Conservation (phyloP, 139 green algal species). For the Chara braunii region DNA sequence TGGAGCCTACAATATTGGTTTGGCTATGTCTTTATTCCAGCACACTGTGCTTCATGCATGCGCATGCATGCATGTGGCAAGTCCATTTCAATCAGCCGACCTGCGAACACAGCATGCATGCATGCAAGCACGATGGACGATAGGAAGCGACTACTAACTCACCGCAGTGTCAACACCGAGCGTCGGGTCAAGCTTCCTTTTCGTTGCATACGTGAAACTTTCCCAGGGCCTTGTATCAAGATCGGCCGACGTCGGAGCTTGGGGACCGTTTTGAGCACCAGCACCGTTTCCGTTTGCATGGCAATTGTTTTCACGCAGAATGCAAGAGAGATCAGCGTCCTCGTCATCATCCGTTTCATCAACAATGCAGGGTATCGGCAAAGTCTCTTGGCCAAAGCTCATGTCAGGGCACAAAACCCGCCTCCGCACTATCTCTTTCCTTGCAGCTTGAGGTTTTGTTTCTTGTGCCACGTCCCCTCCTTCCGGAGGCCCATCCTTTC, state of each 20-base stretch:
- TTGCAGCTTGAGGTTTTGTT: too few relatives aligned
- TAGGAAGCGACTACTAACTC: neutral
- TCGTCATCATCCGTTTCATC: constrained; percentile 12
- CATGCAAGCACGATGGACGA: neutral
- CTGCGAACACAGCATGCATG: neutral
- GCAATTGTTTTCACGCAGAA: too few relatives aligned
- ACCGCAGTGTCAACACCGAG: constrained; percentile 6
- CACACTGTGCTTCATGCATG: too few relatives aligned
- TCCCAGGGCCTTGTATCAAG: constrained; percentile 3
- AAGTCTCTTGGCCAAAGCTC: constrained; percentile 6
- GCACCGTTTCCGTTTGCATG: neutral
- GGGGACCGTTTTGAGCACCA: neutral
- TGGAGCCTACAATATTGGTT: neutral
- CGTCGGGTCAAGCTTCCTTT: constrained; percentile 3
- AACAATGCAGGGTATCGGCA: constrained; percentile 28
- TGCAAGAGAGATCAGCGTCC: too few relatives aligned
- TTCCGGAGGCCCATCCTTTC: too few relatives aligned
- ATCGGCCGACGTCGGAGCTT: neutral
- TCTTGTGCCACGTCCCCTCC: too few relatives aligned
- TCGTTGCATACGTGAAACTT: constrained; percentile 18
- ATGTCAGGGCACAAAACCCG: constrained; percentile 16
- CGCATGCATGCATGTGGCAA: too few relatives aligned
- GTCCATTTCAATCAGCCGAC: neutral
- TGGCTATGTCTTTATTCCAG: neutral
- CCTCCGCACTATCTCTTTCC: too few relatives aligned